Evolutionary conservation across 1,284 basidiomycete genomes (phyloP).

Genomic region (Ceratobasidium sp.): DNA sequence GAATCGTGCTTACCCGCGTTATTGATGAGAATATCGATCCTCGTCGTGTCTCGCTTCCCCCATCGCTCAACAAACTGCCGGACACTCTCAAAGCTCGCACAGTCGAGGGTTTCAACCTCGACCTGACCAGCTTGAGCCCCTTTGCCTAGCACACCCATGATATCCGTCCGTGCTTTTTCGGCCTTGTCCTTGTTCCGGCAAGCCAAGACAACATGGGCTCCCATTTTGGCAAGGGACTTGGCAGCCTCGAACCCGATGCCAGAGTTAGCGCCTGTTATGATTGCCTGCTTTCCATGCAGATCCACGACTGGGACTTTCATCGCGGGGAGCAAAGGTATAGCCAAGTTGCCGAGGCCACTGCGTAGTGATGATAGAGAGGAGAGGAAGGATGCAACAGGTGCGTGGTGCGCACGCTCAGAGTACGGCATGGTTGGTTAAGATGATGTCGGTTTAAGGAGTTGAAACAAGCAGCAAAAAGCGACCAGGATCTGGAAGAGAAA

Average conservation of each 20-base stretch:
- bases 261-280: constrained; percentile 56
- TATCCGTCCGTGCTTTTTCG: constrained; percentile 52
- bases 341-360: constrained; percentile 12
- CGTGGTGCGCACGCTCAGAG: constrained; percentile 26
- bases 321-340: constrained; percentile 27
- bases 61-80: constrained; percentile 36
- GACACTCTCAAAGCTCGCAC: constrained; percentile 35
- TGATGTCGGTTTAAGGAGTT: background rate
- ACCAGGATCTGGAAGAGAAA: background rate
- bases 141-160: constrained; percentile 45
- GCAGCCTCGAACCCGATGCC: constrained; percentile 56
- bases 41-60: constrained; percentile 5
- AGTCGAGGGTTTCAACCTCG: constrained; percentile 38
- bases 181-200: constrained; percentile 53
- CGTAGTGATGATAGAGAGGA: constrained; percentile 17
- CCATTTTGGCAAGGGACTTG: constrained; percentile 50
- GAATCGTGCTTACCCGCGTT: constrained; percentile 38
- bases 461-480: background rate
- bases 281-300: constrained; percentile 43
- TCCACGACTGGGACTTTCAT: constrained; percentile 17
- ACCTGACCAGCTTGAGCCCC: background rate
- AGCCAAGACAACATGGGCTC: constrained; percentile 54
- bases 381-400: constrained; percentile 11
- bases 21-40: constrained; percentile 39
- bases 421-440: constrained; percentile 19